Conservation (phyloP, 2,329 filamentous ascomycete species). For the Tetracladium maxilliforme region DNA sequence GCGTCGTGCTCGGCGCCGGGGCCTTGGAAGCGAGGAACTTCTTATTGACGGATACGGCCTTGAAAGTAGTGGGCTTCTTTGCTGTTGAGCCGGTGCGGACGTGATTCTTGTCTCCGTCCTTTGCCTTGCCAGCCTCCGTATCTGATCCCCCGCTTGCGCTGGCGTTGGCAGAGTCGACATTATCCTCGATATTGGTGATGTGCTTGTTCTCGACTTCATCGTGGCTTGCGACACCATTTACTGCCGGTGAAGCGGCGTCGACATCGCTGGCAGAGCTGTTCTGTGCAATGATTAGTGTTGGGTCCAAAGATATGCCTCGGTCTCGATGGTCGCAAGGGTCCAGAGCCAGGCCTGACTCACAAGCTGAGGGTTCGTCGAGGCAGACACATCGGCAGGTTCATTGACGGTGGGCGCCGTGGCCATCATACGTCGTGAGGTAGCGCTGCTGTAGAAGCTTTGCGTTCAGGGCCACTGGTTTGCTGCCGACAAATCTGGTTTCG, state of each 20-base stretch:
- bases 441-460: too few species aligned
- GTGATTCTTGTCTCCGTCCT: slow-evolving; percentile 45
- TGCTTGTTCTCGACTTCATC: slow-evolving; percentile 40
- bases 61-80: slow-evolving; percentile 69
- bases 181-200: slow-evolving; percentile 41
- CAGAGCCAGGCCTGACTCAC: too few species aligned
- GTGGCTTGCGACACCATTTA: slow-evolving; percentile 32
- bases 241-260: slow-evolving; percentile 16
- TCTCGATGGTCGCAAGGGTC: too few species aligned
- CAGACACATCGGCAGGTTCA: slow-evolving; percentile 19
- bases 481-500: too few species aligned
- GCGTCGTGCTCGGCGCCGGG: slow-evolving; percentile 22
- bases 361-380: slow-evolving; percentile 3
- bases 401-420: slow-evolving; percentile 43
- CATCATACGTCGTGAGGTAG: slow-evolving; percentile 47
- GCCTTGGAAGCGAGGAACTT: slow-evolving; percentile 67
- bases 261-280: slow-evolving; percentile 36
- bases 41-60: slow-evolving; percentile 74
- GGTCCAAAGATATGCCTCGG: too few species aligned
- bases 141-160: slow-evolving; percentile 65
- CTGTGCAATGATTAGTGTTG: too few species aligned
- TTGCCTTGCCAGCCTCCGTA: slow-evolving; percentile 53
- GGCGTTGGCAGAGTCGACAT: slow-evolving; percentile 46
- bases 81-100: slow-evolving; percentile 40
- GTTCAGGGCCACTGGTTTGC: too few species aligned